Conservation (phyloP, 805 yeast species). For the Myxozyma neotropica region DNA sequence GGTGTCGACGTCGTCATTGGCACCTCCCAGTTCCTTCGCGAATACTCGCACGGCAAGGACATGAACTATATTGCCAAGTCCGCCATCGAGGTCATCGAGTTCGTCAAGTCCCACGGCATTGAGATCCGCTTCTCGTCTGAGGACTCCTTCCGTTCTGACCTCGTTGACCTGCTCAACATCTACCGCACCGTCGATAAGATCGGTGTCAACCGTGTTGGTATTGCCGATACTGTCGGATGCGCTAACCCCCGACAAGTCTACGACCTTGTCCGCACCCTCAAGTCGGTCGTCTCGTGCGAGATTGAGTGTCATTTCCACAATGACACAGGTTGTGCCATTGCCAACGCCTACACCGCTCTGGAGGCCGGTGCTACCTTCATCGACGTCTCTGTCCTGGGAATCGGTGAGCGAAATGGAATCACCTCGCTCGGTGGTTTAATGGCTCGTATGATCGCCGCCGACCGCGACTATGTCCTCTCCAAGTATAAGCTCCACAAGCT, state of each 20-base stretch:
- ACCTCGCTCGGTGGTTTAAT: constrained; percentile 96
- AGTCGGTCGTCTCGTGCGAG: constrained; percentile 92
- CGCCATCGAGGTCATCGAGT: constrained; percentile 96
- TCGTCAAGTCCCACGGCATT: constrained; percentile 93
- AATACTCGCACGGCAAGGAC: constrained; percentile 96
- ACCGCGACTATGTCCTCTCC: constrained; percentile 90
- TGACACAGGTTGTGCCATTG: constrained; percentile 98
- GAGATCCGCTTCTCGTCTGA: constrained; percentile 97
- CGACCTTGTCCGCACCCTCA: constrained; percentile 91
- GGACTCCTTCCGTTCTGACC: constrained; percentile 95
- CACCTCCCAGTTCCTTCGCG: constrained; percentile 91
- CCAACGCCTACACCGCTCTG: constrained; percentile 96
- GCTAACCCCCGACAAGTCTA: constrained; percentile 99
- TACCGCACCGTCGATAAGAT: constrained; percentile 95
- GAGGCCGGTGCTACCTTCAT: constrained; percentile 96
- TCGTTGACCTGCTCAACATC: constrained; percentile 91
- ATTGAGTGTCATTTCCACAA: constrained; percentile 99
- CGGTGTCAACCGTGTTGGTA: constrained; percentile 98
- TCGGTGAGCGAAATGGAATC: constrained; percentile 98
- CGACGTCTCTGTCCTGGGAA: constrained; percentile 94
- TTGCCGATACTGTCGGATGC: constrained; percentile 98
- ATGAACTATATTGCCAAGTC: constrained; percentile 96
- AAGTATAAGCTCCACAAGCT: constrained; percentile 95
- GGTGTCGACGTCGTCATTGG: constrained; percentile 99
- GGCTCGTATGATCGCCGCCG: constrained; percentile 99